Evolutionary conservation across 2,329 filamentous ascomycete genomes (phyloP).

Genomic region (Ceratocystis destructans): DNA sequence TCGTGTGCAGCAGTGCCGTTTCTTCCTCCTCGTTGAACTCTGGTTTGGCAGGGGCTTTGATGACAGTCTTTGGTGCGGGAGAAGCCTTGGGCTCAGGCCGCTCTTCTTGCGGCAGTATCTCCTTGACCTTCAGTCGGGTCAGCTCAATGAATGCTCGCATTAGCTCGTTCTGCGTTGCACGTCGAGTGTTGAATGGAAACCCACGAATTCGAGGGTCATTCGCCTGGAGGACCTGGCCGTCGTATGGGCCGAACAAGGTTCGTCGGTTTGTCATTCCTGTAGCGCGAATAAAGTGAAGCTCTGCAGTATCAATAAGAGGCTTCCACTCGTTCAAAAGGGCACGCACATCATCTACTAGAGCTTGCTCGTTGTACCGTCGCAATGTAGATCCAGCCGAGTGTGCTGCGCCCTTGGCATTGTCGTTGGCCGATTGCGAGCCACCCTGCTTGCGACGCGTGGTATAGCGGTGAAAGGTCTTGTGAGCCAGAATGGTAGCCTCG

Average conservation of each 20-base stretch:
- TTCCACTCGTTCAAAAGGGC: constrained; percentile 75
- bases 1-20: constrained; percentile 65
- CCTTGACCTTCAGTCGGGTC: constrained; percentile 73
- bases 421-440: constrained; percentile 85
- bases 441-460: constrained; percentile 94
- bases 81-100: constrained; percentile 28
- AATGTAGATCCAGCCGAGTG: constrained; percentile 86
- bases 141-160: constrained; percentile 92
- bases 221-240: constrained; percentile 65
- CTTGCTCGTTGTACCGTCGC: constrained; percentile 86
- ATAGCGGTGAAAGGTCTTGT: constrained; percentile 97
- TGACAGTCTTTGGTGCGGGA: constrained; percentile 26
- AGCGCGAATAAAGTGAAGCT: constrained; percentile 78
- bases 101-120: constrained; percentile 54
- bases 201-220: constrained; percentile 71
- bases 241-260: constrained; percentile 82
- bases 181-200: constrained; percentile 84
- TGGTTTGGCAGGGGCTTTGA: constrained; percentile 42
- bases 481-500: constrained; percentile 75
- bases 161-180: constrained; percentile 85
- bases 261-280: constrained; percentile 75
- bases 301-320: constrained; percentile 64
- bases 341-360: constrained; percentile 76
- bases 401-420: constrained; percentile 83
- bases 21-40: constrained; percentile 75